Evolutionary conservation across 768 basidiomycete species (phyloP).

Genomic region (Candolleomyces eurysporus): DNA sequence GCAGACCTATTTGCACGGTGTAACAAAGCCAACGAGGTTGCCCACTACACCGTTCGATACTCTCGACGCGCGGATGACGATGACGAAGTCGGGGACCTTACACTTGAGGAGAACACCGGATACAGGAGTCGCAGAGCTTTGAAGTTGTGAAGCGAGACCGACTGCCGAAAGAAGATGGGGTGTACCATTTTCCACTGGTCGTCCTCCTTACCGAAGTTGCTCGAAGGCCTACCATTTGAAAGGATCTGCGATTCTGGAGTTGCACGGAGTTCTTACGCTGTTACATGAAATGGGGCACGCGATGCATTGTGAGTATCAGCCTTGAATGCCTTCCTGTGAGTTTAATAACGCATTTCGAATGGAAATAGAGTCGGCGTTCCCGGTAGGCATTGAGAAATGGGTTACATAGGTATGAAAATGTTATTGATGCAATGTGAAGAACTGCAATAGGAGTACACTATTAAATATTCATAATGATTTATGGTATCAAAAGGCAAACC

Average conservation of each 20-base stretch:
- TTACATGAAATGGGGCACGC: slow-evolving; percentile 99
- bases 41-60: slow-evolving; percentile 97
- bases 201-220: slow-evolving; percentile 89
- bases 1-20: slow-evolving; percentile 80
- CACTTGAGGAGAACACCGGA: slow-evolving; percentile 33
- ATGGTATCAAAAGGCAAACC: no score
- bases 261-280: slow-evolving; percentile 91
- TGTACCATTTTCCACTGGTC: slow-evolving; percentile 87
- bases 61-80: slow-evolving; percentile 92
- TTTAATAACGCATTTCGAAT: slow-evolving; percentile 1
- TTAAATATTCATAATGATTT: no score
- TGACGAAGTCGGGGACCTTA: slow-evolving; percentile 67
- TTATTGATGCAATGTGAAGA: no score
- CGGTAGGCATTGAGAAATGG: no score
- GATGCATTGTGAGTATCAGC: slow-evolving; percentile 83
- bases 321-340: not conserved
- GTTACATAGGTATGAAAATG: no score
- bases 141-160: slow-evolving; percentile 60
- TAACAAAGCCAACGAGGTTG: slow-evolving; percentile 88
- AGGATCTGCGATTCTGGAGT: slow-evolving; percentile 75
- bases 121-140: slow-evolving; percentile 56
- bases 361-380: no score
- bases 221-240: slow-evolving; percentile 54
- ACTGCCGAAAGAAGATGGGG: slow-evolving; percentile 60
- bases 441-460: no score